These are phyloP conservation scores for Linanthus parryae DNA, from an alignment of 148 eudicot genomes.

Conservation along the genomic window DNA sequence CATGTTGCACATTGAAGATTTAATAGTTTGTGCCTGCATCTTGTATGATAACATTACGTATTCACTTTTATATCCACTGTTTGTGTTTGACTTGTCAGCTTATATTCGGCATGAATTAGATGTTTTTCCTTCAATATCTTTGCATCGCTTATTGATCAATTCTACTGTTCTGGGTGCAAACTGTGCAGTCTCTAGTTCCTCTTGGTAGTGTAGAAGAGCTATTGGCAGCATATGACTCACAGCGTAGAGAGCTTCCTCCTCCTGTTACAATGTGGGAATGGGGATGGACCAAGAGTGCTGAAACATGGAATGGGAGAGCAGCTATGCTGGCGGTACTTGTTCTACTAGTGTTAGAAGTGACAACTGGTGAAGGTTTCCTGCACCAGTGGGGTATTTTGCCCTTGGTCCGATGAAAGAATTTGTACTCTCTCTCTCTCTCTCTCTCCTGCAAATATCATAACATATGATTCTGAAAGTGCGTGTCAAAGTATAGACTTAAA, in stretches of 20 bases:
- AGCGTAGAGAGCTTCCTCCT: slow-evolving; percentile 83
- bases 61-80: no score
- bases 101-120: no score
- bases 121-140: no score
- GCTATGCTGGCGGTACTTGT: slow-evolving; percentile 92
- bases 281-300: slow-evolving; percentile 98
- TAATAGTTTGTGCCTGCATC: no score
- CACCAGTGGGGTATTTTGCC: slow-evolving; percentile 94
- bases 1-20: no score
- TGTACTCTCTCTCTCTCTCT: slow-evolving; percentile 2
- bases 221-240: slow-evolving; percentile 83
- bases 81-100: no score
- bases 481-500: no score
- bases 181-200: slow-evolving; percentile 97
- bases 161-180: no score
- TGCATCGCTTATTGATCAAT: no score
- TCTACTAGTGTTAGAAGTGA: slow-evolving; percentile 75
- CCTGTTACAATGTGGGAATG: slow-evolving; percentile 93
- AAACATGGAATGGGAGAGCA: slow-evolving; percentile 97
- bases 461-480: no score
- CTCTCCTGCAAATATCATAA: no score
- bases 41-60: no score
- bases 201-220: slow-evolving; percentile 98
- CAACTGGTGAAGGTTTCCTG: slow-evolving; percentile 85
- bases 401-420: slow-evolving; percentile 25